Percentiles rank a stretch among this genome's conserved stretches.
phyloP scores from a whole-genome alignment of 1,139 yeast species.

The Hyphopichia wangnamkhiaoensis region DNA sequence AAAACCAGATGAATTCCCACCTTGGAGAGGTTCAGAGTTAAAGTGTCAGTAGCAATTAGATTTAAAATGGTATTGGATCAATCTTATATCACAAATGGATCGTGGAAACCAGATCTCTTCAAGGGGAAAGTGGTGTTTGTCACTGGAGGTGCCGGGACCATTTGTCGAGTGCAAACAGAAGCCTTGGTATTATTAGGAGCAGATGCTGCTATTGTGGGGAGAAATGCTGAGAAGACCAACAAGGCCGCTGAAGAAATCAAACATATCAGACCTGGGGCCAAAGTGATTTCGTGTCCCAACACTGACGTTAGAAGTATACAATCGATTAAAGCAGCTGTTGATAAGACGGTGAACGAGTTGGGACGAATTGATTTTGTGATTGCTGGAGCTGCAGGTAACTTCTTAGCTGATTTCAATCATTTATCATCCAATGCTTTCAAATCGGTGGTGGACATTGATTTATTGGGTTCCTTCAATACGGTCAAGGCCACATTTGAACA shows the following conservation, averaged over 20 bases:
- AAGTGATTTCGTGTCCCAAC: constrained; percentile 66
- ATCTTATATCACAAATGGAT: constrained; percentile 23
- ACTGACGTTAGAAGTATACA: constrained; percentile 75
- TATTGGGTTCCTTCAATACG: constrained; percentile 84
- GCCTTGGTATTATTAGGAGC: constrained; percentile 84
- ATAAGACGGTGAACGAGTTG: constrained; percentile 58
- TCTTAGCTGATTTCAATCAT: constrained; percentile 74
- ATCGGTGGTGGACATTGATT: constrained; percentile 80
- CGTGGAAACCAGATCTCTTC: constrained; percentile 63
- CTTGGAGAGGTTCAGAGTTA: too few species aligned
- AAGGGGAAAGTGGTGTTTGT: constrained; percentile 83
- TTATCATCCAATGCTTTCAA: constrained; percentile 84
- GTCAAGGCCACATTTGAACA: constrained; percentile 76
- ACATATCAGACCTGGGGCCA: constrained; percentile 55
- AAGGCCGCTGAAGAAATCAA: constrained; percentile 67
- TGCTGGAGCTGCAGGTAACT: constrained; percentile 97
- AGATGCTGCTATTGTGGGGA: constrained; percentile 80
- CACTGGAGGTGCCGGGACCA: constrained; percentile 95
- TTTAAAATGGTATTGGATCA: constrained; percentile 21
- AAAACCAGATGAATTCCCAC: too few species aligned
- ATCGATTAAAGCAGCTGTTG: constrained; percentile 61
- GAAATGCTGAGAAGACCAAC: constrained; percentile 65
- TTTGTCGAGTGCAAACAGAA: constrained; percentile 83
- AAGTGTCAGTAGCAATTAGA: too few species aligned
- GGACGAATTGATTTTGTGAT: constrained; percentile 82